phyloP scores from a whole-genome alignment of 306 rosid genomes.

The Ormosia emarginata region DNA sequence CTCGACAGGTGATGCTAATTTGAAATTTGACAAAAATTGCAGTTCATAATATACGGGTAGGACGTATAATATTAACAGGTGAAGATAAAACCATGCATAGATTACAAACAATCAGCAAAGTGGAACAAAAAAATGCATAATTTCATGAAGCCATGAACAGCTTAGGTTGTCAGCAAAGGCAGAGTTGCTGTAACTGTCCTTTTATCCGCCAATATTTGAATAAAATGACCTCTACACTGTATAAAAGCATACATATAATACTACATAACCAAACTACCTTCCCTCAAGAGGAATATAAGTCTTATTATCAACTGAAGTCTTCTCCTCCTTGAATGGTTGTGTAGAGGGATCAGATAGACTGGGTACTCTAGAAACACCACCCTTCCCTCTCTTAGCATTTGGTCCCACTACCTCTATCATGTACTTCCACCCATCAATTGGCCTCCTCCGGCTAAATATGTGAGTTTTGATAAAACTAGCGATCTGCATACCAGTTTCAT shows the following conservation, averaged over 20 bases:
- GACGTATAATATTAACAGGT: too few relatives aligned
- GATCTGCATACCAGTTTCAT: constrained; percentile 51
- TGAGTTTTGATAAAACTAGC: constrained; percentile 96
- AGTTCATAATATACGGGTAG: too few relatives aligned
- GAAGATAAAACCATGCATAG: too few relatives aligned
- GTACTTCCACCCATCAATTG: constrained; percentile 95
- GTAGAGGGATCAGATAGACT: constrained; percentile 84
- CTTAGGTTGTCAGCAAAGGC: background rate
- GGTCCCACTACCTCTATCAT: constrained; percentile 98
- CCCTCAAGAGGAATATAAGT: constrained; percentile 33
- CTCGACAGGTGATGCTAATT: too few relatives aligned
- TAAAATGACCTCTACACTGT: background rate
- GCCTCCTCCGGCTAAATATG: constrained; percentile 91
- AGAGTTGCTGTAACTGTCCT: background rate
- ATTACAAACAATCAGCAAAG: too few relatives aligned
- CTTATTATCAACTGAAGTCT: constrained; percentile 29
- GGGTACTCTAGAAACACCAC: constrained; percentile 81
- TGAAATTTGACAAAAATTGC: too few relatives aligned
- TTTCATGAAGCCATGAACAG: background rate
- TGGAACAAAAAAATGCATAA: too few relatives aligned
- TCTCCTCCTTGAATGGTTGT: constrained; percentile 87
- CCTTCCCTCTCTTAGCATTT: constrained; percentile 88
- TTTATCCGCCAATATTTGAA: background rate
- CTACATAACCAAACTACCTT: constrained; percentile 36
- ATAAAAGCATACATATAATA: background rate